Base-by-base conservation (phyloP, 1,139 yeast genomes). In the Suhomyces anneliseae region DNA sequence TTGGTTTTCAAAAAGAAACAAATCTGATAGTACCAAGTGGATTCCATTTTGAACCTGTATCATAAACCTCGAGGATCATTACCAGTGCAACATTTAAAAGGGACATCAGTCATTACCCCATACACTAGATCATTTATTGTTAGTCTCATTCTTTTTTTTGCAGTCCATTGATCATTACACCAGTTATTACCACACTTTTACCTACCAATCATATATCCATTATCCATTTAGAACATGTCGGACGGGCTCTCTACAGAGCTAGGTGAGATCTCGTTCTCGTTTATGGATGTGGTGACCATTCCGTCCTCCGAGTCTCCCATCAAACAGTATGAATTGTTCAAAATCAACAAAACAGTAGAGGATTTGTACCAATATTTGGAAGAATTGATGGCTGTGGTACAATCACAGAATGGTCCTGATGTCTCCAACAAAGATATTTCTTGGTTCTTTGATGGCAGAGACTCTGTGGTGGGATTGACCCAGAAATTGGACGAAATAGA, bases 371-470 rank as follows among this genome's bases (percentile, higher is more conserved):
- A 55, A 15, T 72, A 70, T 50, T 56, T 69, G 36, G 51, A 51
- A 34, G 65, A 60, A 31, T 44, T 39, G 49, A 54, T 37, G 40
- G 35, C 26, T 9, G 54, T 38, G 8, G 42, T 44, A 27, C 14
- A 19, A 19, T 31, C 27, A 19, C 36, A 12, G 36, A 29, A 38
- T 26, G 27, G n/a, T 5, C 14, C 36, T n/a, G 38, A 38, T 54
- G 55, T 26, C 24, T 29, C 34, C 19, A 9, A 3, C 33, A 42
- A 31, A 6, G 32, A 32, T 14, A 45, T 76, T n/a, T 67, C 66
- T 6, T 80, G 83, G 83, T 66, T 78, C 36, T 69, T 60, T 42
- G 82, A 79, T 48, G 83, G 84, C 0, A 70, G 69, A 44, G 62
- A 63, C 10, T 73, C 70, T 34, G 68, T 82, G 8, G 55, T 65